Evolutionary conservation across 345 rosid species (phyloP), one percentile per base, ranked within the genome.

Genomic region (Lepidium didymum): DNA sequence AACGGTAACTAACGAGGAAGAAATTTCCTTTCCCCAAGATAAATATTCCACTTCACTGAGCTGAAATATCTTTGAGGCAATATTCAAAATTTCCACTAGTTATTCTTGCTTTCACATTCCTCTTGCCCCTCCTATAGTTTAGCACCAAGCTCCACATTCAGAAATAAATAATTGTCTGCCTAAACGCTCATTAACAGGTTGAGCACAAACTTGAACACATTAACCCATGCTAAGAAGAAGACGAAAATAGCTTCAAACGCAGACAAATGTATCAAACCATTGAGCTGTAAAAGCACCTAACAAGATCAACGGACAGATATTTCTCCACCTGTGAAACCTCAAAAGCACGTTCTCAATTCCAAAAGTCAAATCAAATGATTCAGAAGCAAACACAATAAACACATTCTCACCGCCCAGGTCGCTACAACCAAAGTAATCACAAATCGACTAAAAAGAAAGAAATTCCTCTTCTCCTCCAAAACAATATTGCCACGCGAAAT

Each of bases 221-320:
- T 5, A 6, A 29, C 33, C 33, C 33, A 6, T 29, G 33, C 33
- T 27, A 27, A 27, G 33, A 29, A 29, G 33, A 29, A 6, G 33
- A 29, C 33, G 33, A 29, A 29, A 29, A 0, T 6, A 29, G 33
- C 33, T 29, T 1, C 7, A 29, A 29, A 69, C 7, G 14, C 4
- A 57, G 31, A 37, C 23, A 41, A 69, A 50, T 16, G 36, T 9
- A 52, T 42, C 46, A n/a, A 18, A 52, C 7, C 5, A 2, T 29
- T 62, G 69, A 54, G 62, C 69, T 62, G 25, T 47, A 40, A 58
- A 59, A n/a, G 21, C 50, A 19, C 15, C 74, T 12, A 60, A 59
- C 43, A 49, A 58, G 10, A 40, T 50, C 36, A 11, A 23, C 1
- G 10, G 14, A 51, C 18, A 10, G 15, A 52, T 40, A 5, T 52